These are phyloP conservation scores for Azolla pinnata DNA, from an alignment of 75 land plant genomes.

Conservation along the genomic window DNA sequence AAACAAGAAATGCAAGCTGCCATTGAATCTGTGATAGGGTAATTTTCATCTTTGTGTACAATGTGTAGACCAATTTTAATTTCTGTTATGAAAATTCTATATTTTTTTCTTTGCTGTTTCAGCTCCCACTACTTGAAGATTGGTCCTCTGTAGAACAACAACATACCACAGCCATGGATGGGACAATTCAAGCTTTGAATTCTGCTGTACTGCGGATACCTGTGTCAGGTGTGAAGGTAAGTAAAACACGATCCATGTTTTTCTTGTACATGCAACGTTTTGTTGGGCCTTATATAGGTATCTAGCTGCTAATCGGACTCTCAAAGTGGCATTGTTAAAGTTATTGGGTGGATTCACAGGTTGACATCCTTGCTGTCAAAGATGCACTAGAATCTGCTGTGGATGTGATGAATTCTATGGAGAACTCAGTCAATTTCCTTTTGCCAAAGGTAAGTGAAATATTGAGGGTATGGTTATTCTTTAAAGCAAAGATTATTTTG, in stretches of 20 bases:
- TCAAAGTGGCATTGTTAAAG: too few species aligned
- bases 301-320: too few species aligned
- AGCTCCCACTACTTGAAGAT: slow-evolving; percentile 55
- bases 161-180: slow-evolving; percentile 46
- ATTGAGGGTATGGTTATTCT: neutral
- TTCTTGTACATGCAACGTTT: too few species aligned
- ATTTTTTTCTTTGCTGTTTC: slow-evolving; percentile 2
- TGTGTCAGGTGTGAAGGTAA: slow-evolving; percentile 49
- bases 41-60: too few species aligned
- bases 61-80: too few species aligned
- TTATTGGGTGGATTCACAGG: slow-evolving; percentile 35
- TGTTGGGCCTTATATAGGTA: too few species aligned
- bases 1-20: too few species aligned
- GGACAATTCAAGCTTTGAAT: slow-evolving; percentile 42
- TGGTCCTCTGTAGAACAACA: slow-evolving; percentile 58
- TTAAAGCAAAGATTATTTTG: neutral
- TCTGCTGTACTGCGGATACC: slow-evolving; percentile 57
- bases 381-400: slow-evolving; percentile 44
- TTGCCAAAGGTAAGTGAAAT: slow-evolving; percentile 46
- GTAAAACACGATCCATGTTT: too few species aligned
- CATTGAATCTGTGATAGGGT: too few species aligned
- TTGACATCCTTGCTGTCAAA: slow-evolving; percentile 34
- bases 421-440: slow-evolving; percentile 24
- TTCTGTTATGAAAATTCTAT: neutral
- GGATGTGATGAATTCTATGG: slow-evolving; percentile 41